These are phyloP conservation scores for Tritrichomonas musculus DNA, from an alignment of 208 protist species.

Conservation along the genomic window DNA sequence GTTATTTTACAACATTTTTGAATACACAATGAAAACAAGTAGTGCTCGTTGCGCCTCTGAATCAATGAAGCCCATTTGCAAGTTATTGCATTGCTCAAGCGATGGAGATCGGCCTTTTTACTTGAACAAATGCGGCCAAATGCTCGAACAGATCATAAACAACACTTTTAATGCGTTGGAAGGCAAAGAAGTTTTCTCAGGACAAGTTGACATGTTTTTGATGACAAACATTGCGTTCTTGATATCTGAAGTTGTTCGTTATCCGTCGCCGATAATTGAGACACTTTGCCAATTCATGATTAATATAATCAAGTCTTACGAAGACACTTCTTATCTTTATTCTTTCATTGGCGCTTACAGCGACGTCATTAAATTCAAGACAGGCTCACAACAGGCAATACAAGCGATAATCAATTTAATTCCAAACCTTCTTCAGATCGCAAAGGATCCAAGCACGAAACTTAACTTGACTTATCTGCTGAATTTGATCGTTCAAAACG, in stretches of 20 bases:
- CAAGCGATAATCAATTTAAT: background rate
- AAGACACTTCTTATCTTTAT: background rate
- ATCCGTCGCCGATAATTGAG: background rate
- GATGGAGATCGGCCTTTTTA: background rate
- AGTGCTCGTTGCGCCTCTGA: background rate
- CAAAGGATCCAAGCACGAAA: background rate
- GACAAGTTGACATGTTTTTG: background rate
- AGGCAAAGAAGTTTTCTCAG: background rate
- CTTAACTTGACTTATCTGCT: slow-evolving; percentile 8
- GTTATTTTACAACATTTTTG: background rate
- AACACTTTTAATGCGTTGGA: background rate
- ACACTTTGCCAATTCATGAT: background rate
- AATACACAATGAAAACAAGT: background rate
- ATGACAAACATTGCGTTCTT: background rate
- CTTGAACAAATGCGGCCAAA: background rate
- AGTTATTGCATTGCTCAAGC: background rate
- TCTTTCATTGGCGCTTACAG: background rate
- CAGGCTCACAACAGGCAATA: background rate
- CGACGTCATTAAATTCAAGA: background rate
- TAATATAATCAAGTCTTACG: background rate
- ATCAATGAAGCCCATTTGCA: background rate
- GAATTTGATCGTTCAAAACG: background rate
- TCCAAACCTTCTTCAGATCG: background rate
- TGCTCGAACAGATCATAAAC: background rate
- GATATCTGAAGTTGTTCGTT: background rate